Percentiles rank a stretch among this genome's conserved stretches.
Conservation (phyloP, 768 basidiomycete species). For the Strobilomyces dryophilus region DNA sequence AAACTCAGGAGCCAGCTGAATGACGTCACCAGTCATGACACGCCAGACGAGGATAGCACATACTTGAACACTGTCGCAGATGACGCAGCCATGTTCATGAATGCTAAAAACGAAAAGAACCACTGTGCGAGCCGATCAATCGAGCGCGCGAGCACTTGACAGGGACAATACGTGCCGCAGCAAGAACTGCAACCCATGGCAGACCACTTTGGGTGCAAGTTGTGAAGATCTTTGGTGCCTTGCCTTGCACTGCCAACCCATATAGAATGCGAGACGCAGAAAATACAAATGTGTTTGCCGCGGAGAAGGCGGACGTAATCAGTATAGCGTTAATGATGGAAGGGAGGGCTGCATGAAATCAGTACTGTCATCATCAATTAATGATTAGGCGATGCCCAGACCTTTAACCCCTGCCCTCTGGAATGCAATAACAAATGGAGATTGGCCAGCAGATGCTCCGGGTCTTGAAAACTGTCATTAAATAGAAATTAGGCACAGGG, state of each 20-base stretch:
- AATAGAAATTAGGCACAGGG: not conserved
- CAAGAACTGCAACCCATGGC: slow-evolving; percentile 38
- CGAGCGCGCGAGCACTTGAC: slow-evolving; percentile 10
- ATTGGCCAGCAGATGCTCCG: slow-evolving; percentile 51
- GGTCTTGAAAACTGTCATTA: slow-evolving; percentile 3
- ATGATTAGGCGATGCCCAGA: slow-evolving; percentile 16
- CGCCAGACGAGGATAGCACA: not conserved
- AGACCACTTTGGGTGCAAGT: slow-evolving; percentile 46
- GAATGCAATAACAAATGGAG: slow-evolving; percentile 85
- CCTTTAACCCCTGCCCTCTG: slow-evolving; percentile 66
- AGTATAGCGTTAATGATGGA: slow-evolving; percentile 71
- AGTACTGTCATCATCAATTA: not conserved
- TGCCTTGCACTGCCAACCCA: slow-evolving; percentile 43
- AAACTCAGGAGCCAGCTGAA: slow-evolving; percentile 67
- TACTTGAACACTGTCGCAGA: slow-evolving; percentile 38
- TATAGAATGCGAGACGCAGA: slow-evolving; percentile 41
- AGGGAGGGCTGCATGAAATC: slow-evolving; percentile 32
- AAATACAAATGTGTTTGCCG: slow-evolving; percentile 49
- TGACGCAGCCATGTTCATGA: slow-evolving; percentile 62
- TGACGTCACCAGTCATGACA: slow-evolving; percentile 18
- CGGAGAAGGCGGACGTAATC: slow-evolving; percentile 70
- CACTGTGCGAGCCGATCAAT: slow-evolving; percentile 15
- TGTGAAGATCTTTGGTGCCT: slow-evolving; percentile 49
- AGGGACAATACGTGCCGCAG: slow-evolving; percentile 18
- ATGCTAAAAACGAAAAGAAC: slow-evolving; percentile 48